Conservation (phyloP, 2,329 filamentous ascomycete species). For the Thyridium curvatum region DNA sequence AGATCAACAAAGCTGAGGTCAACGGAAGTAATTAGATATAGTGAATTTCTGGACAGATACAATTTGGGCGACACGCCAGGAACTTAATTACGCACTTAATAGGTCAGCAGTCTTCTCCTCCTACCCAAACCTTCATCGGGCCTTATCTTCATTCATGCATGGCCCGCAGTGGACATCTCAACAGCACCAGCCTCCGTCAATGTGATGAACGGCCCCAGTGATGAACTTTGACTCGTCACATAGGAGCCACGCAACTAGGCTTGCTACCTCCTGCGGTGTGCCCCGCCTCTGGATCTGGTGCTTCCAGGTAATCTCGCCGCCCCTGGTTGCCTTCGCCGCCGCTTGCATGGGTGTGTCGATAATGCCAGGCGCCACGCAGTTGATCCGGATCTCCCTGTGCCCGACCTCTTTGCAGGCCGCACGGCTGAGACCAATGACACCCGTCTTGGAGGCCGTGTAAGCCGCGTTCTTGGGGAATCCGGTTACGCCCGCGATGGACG, state of each 20-base stretch:
- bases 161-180: no score
- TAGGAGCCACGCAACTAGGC: constrained; percentile 3
- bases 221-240: constrained; percentile 5
- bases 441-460: constrained; percentile 37
- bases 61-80: no score
- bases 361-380: constrained; percentile 18
- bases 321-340: no score
- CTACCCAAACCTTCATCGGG: no score
- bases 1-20: constrained; percentile 11
- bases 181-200: constrained; percentile 3
- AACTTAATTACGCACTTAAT: no score
- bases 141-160: no score
- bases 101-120: no score
- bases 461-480: constrained; percentile 19
- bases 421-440: constrained; percentile 46
- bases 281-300: neutral
- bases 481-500: constrained; percentile 29
- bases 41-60: no score
- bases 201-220: constrained; percentile 1
- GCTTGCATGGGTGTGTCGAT: constrained; percentile 10
- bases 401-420: constrained; percentile 64
- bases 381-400: constrained; percentile 49
- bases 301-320: no score
- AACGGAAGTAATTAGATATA: constrained; percentile 2
- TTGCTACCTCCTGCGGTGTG: constrained; percentile 5